Evolutionary conservation across 495 filamentous ascomycete species (phyloP), one percentile per base, ranked within the genome.

Genomic region (Pyrenula aspistea): DNA sequence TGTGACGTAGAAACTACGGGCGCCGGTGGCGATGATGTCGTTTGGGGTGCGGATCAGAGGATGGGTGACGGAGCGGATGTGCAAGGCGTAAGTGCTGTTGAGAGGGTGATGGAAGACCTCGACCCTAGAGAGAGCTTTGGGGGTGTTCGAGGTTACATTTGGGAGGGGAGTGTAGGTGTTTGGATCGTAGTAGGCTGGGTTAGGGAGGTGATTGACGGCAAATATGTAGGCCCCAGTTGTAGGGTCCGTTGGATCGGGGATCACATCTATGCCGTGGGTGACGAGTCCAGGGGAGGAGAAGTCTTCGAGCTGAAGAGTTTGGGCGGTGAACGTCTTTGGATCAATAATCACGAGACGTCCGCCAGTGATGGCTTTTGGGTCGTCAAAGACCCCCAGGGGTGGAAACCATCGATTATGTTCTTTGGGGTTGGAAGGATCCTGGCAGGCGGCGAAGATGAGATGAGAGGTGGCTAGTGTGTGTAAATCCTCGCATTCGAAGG

Each of bases 201-300:
- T 79, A 0, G 76, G 67, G 20, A 75, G 55, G 51, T 86, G 82
- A 57, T 86, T 86, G 51, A 84, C 63, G 8, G 76, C 82, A 56
- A 77, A 80, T 59, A 85, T 79, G 63, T 82, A 85, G 10, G 84
- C 77, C 0, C 79, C 73, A 23, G 64, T 57, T 1, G 66, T 55
- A 21, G 68, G 62, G 10, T 70, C 62, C 8, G 31, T 42, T 0
- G 70, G 72, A 24, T 81, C 74, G 0, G 61, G 64, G 47, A 81
- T 72, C 2, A 86, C 71, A 53, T 80, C 78, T 56, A 86, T 80
- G 10, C 83, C 83, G 58, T 85, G 83, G 0, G 81, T 82, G 8
- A 79, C 60, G 51, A 86, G 82, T 15, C 31, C 31, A 0, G 78
- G 69, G 10, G 72, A 71, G 19, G 72, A 52, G 60, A 84, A 84